Conservation (phyloP, 305 asterid species). For the Rubia balearica region DNA sequence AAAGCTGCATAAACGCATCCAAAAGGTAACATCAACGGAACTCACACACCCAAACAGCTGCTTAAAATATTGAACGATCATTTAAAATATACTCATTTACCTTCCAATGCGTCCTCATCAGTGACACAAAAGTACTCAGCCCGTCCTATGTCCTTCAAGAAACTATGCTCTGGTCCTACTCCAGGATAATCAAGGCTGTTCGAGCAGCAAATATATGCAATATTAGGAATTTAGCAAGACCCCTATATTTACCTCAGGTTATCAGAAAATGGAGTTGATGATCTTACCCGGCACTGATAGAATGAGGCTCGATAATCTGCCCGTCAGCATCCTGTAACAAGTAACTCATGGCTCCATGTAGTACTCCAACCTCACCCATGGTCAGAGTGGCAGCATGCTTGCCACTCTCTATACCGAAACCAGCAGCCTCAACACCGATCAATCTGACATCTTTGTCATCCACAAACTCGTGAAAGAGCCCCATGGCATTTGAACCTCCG, state of each 20-base stretch:
- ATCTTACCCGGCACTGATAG: slow-evolving; percentile 76
- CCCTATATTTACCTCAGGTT: not conserved
- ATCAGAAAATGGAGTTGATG: not conserved
- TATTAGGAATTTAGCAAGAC: not conserved
- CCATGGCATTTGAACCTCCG: slow-evolving; percentile 96
- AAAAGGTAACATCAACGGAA: not conserved
- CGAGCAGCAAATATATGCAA: not conserved
- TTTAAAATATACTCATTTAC: slow-evolving; percentile 21
- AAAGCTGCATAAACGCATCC: slow-evolving; percentile 49
- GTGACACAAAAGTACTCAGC: slow-evolving; percentile 75
- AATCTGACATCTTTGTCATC: slow-evolving; percentile 75
- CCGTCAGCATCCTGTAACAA: slow-evolving; percentile 94
- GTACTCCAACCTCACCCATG: slow-evolving; percentile 84
- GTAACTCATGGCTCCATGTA: slow-evolving; percentile 97
- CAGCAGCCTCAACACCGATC: slow-evolving; percentile 97
- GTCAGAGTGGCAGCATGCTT: slow-evolving; percentile 91
- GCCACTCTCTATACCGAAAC: slow-evolving; percentile 90
- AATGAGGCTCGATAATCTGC: slow-evolving; percentile 91
- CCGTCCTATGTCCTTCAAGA: slow-evolving; percentile 75
- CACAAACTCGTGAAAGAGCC: slow-evolving; percentile 90
- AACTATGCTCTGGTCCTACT: slow-evolving; percentile 92
- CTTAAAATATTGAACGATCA: not conserved
- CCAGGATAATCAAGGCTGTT: slow-evolving; percentile 74
- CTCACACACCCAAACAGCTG: not conserved
- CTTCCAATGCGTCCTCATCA: slow-evolving; percentile 82